Conservation (phyloP, 208 protist genomes). For the Perkinsela sp. region DNA sequence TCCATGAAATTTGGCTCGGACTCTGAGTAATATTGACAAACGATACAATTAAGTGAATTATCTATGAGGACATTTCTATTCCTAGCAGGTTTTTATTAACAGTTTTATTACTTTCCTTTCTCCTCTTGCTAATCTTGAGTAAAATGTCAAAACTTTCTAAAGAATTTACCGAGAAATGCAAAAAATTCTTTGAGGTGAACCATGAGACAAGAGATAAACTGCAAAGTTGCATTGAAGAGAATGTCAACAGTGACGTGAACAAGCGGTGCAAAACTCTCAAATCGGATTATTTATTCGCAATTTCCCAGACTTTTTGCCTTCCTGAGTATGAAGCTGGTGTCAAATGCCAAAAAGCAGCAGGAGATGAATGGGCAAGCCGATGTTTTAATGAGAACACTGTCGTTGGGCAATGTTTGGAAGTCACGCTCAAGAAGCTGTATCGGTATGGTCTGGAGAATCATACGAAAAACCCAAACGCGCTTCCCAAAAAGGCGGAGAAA, state of each 20-base stretch:
- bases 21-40: background rate
- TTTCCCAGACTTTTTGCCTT: constrained; percentile 30
- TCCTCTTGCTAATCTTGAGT: no score
- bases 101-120: no score
- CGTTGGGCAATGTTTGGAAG: constrained; percentile 43
- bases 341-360: constrained; percentile 25
- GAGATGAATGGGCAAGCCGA: constrained; percentile 29
- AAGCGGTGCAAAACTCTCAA: constrained; percentile 45
- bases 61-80: no score
- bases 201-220: constrained; percentile 16
- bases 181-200: constrained; percentile 22
- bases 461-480: constrained; percentile 25
- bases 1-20: background rate
- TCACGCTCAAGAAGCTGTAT: constrained; percentile 38
- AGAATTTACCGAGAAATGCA: constrained; percentile 31
- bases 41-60: background rate
- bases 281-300: constrained; percentile 26
- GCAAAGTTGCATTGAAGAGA: constrained; percentile 26
- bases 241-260: constrained; percentile 53
- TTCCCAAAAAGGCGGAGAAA: background rate
- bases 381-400: constrained; percentile 52
- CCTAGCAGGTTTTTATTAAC: no score
- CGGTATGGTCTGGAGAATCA: constrained; percentile 43
- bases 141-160: constrained; percentile 7
- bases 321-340: constrained; percentile 31